These are phyloP conservation scores for Omphalea diandra DNA, from an alignment of 441 rosid species.

Conservation along the genomic window DNA sequence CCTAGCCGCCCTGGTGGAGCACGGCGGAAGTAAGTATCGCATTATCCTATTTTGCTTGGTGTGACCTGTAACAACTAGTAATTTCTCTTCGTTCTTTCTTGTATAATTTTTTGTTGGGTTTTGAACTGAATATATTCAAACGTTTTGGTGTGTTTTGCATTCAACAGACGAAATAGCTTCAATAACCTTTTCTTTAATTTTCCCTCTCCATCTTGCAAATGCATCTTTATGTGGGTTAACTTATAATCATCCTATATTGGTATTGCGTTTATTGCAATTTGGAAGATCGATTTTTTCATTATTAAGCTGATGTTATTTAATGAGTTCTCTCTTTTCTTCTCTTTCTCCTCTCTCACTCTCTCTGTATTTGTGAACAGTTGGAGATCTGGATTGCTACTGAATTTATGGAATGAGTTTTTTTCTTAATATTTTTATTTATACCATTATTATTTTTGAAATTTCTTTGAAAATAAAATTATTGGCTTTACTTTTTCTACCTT, in stretches of 20 bases:
- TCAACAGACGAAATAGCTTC: neutral
- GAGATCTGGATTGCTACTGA: neutral
- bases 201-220: neutral
- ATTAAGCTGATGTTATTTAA: conserved; percentile 3
- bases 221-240: neutral
- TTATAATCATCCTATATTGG: neutral
- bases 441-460: conserved; percentile 1
- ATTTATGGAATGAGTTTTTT: neutral
- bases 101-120: neutral
- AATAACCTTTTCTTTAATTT: neutral
- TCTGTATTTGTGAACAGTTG: neutral
- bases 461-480: conserved; percentile 2
- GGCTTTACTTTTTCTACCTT: conserved; percentile 16
- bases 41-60: neutral
- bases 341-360: neutral
- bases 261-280: neutral
- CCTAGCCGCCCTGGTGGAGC: conserved; percentile 99
- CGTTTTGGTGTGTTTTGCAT: conserved; percentile 3
- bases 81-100: neutral
- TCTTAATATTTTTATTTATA: neutral
- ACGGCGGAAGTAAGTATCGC: conserved; percentile 74
- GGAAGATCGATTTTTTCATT: neutral
- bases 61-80: neutral
- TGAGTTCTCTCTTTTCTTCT: neutral
- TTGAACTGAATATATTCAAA: neutral